A percentile compares a stretch with the other conserved stretches of the same genome.
Conservation (phyloP, 2,329 filamentous ascomycete species). For the Curvularia verruculosa region DNA sequence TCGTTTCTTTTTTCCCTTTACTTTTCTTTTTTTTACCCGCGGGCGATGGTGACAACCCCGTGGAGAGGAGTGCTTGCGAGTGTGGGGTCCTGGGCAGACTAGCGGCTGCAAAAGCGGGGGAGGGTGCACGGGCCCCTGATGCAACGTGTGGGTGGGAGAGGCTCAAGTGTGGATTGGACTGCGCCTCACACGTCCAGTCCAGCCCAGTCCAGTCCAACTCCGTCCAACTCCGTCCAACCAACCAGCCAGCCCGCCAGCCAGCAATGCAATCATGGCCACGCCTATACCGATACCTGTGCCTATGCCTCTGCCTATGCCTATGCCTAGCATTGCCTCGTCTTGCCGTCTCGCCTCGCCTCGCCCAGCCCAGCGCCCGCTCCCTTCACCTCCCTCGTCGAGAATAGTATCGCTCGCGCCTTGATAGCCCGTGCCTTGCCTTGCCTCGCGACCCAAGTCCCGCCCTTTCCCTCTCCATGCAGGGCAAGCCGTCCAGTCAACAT, state of each 20-base stretch:
- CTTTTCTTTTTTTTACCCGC: neutral
- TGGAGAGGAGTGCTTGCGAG: constrained; percentile 9
- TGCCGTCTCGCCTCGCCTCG: neutral
- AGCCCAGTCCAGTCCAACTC: neutral
- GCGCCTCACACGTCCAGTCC: constrained; percentile 8
- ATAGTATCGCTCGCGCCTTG: neutral
- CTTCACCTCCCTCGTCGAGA: neutral
- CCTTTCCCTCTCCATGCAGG: constrained; percentile 14
- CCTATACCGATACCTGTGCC: too few relatives aligned
- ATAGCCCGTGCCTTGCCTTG: constrained; percentile 2
- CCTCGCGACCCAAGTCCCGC: constrained; percentile 9
- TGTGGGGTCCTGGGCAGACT: constrained; percentile 14
- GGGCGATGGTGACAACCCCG: constrained; percentile 15
- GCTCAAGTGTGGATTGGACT: constrained; percentile 21
- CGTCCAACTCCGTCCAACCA: too few relatives aligned
- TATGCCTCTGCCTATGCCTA: neutral
- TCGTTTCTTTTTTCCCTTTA: too few relatives aligned
- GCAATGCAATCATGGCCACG: too few relatives aligned
- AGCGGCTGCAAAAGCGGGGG: constrained; percentile 18
- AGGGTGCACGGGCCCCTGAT: neutral
- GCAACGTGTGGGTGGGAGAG: constrained; percentile 10
- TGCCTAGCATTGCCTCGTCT: neutral
- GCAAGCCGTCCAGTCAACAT: constrained; percentile 14
- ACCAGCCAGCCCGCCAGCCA: neutral
- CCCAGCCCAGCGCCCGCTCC: neutral